Evolutionary conservation across 2,329 filamentous ascomycete species (phyloP).

Genomic region (Colletotrichum trifolii): DNA sequence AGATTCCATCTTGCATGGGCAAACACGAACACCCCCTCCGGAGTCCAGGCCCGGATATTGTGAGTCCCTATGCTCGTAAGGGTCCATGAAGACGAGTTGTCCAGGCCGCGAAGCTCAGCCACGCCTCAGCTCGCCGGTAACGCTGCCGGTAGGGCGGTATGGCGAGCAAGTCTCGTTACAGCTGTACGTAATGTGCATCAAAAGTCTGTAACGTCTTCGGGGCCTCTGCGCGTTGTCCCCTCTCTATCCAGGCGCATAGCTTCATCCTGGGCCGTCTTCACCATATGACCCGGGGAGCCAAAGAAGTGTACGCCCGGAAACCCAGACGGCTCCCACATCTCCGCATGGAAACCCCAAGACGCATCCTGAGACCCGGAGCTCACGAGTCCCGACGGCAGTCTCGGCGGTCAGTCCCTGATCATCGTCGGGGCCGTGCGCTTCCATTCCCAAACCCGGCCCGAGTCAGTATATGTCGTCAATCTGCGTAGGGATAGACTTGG

Average conservation of each 20-base stretch:
- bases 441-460: conserved; percentile 22
- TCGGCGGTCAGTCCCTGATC: conserved; percentile 20
- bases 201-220: not conserved
- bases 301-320: not conserved
- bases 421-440: conserved; percentile 22
- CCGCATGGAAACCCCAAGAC: conserved; percentile 16
- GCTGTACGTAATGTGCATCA: not conserved
- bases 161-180: not conserved
- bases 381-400: conserved; percentile 20
- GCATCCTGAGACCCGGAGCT: conserved; percentile 35
- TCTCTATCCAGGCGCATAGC: too few species aligned
- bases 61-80: not conserved
- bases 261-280: too few species aligned
- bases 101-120: not conserved
- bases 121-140: not conserved
- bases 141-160: conserved; percentile 9
- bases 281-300: not conserved
- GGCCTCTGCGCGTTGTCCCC: not conserved
- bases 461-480: conserved; percentile 18
- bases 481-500: not conserved
- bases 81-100: not conserved
- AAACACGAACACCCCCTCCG: not conserved
- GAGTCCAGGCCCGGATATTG: not conserved
- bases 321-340: not conserved
- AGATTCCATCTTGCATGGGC: not conserved